Evolutionary conservation across 2,329 filamentous ascomycete species (phyloP), one percentile per base, ranked within the genome.

Genomic region (Cadophora luteo-olivacea): DNA sequence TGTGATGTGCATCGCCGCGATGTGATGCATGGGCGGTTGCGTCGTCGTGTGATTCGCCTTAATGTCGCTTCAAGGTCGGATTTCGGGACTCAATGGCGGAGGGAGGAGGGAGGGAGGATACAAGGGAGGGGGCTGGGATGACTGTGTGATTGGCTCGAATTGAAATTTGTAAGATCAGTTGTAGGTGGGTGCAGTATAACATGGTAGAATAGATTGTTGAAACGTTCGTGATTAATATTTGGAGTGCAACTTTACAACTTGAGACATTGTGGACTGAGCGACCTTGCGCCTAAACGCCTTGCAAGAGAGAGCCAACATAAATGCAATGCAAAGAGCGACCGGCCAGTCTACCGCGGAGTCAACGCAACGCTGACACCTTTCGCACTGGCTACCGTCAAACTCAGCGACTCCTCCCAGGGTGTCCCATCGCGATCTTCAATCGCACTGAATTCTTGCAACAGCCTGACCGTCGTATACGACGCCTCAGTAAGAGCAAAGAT

Each of bases 401-500:
- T 69, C 12, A 75, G 57, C 57, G 69, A 64, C 64, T 76, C 73
- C 8, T 62, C 45, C 68, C 67, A 72, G 48, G 58, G 51, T n/a
- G 64, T 70, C 60, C 67, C 69, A 70, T 78, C 75, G 16, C 72
- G 69, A 52, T 68, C 69, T 60, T 79, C 77, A 45, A 79, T 72
- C 11, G 69, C 71, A 4, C 74, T 71, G 69, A 79, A 80, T 51
- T 74, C 73, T 61, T 80, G 79, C 48, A 78, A 58, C 33, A 80
- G 57, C 22, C 78, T 74, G 12, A 77, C 77, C 36, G 78, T 74
- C 14, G 75, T 76, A 66, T 80, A 80, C 0, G 72, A 74, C 9
- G 77, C 78, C 67, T 80, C 78, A 2, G 74, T 78, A 48, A 80
- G 71, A 16, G 79, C 79, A 66, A 78, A 80, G 68, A 79, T 77